Base-by-base conservation (phyloP, 768 basidiomycete species). In the Tricholoma hemisulphureum region DNA sequence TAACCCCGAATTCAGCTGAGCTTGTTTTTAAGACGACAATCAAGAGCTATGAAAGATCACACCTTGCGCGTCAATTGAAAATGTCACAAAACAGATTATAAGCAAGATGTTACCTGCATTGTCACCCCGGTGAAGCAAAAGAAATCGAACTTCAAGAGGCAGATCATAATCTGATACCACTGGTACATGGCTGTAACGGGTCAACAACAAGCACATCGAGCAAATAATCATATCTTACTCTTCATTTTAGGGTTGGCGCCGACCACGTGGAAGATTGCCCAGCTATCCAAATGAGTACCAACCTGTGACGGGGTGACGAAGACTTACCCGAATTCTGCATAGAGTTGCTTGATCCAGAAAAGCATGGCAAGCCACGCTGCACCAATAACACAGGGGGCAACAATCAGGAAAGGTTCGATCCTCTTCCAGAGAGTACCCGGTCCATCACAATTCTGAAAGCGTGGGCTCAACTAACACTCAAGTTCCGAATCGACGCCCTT, bases 261-360 rank as follows among this genome's bases (percentile, higher is more conserved):
- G 20, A 93, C 91, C 32, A 90, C 85, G 66, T 93, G 92, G 77
- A 94, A 94, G 66, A 94, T 89, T 37, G 89, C 91, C 93, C 92
- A 94, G 43, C 91, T 93, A 60, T 13, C 23, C 41, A 53, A 29
- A 58, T 56, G 18, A 67, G 59, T n/a, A 56, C 23, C n/a, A 24
- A 43, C 32, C 18, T 9, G 8, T 16, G 32, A 11, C n/a, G 56
- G 13, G 53, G 34, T 31, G 34, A 24, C 48, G 24, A 49, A 62
- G 37, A 61, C 52, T 16, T 69, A 92, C 91, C 92, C 92, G 67
- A 94, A 94, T 72, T 94, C 92, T 45, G 75, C 79, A 63, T 87
- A 94, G 4, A 94, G 80, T 63, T 85, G 73, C 63, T 81, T 85
- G 60, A 89, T 78, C 75, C 81, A 89, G 73, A 84, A 91, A 18